phyloP scores from a whole-genome alignment of 768 basidiomycete species.

The Leccinum olivaceopallidum region DNA sequence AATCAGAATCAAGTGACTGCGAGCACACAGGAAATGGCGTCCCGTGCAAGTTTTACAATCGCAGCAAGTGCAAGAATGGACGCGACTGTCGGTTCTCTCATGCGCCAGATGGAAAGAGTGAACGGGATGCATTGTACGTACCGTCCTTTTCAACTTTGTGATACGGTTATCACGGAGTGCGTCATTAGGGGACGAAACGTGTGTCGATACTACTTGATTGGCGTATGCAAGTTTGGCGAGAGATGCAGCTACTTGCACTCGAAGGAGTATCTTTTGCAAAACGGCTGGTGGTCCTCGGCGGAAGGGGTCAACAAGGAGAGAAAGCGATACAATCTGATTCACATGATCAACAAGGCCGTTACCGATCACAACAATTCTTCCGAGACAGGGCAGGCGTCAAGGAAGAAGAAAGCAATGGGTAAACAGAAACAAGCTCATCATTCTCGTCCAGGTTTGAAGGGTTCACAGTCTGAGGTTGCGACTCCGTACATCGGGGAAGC shows the following conservation, averaged over 20 bases:
- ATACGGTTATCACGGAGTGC: background rate
- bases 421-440: constrained; percentile 1
- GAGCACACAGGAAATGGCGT: constrained; percentile 50
- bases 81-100: constrained; percentile 48
- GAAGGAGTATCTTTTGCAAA: constrained; percentile 41
- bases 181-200: constrained; percentile 53
- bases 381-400: background rate
- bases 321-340: background rate
- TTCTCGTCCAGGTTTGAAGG: background rate
- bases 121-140: constrained; percentile 54
- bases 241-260: constrained; percentile 53
- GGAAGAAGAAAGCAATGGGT: background rate
- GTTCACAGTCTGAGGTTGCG: background rate
- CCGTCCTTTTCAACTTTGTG: background rate
- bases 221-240: constrained; percentile 39
- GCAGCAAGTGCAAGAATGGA: constrained; percentile 47
- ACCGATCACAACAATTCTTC: background rate
- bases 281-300: constrained; percentile 47
- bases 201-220: constrained; percentile 43
- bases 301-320: constrained; percentile 10
- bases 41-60: constrained; percentile 60
- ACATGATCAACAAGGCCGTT: background rate
- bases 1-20: constrained; percentile 57
- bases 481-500: background rate
- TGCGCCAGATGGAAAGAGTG: constrained; percentile 54